Percentiles rank a stretch among this genome's conserved stretches.
These are phyloP conservation scores for Naganishia onofrii DNA, from an alignment of 768 basidiomycete species.

Conservation along the genomic window DNA sequence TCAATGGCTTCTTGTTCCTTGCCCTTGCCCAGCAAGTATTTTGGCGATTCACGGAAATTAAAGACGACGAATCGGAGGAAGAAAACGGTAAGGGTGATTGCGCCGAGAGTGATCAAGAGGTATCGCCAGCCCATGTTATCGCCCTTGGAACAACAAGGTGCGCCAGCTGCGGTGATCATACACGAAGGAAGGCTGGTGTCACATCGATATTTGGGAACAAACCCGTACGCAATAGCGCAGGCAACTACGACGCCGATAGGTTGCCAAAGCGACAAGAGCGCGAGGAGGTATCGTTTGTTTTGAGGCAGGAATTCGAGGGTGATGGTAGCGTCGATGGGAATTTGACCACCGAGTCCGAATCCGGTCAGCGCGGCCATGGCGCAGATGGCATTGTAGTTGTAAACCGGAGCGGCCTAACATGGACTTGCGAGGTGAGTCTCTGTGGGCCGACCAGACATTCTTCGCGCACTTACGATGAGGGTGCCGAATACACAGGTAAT, in stretches of 20 bases:
- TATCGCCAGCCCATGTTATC: constrained; percentile 67
- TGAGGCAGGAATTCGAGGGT: constrained; percentile 46
- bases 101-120: constrained; percentile 54
- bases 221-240: constrained; percentile 60
- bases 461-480: background rate
- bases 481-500: constrained; percentile 51
- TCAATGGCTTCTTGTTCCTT: constrained; percentile 61
- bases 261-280: constrained; percentile 57
- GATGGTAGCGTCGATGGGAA: constrained; percentile 53
- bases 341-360: constrained; percentile 51
- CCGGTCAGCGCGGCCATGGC: constrained; percentile 43
- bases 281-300: constrained; percentile 55
- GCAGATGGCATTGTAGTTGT: constrained; percentile 53
- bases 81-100: constrained; percentile 60
- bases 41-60: constrained; percentile 63
- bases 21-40: constrained; percentile 62
- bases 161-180: constrained; percentile 37
- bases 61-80: constrained; percentile 62
- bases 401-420: constrained; percentile 48
- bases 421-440: background rate
- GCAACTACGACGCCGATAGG: constrained; percentile 58
- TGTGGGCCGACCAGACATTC: background rate
- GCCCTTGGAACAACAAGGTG: constrained; percentile 56
- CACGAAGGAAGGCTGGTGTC: constrained; percentile 40
- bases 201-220: constrained; percentile 63